Base-by-base conservation (phyloP, 805 yeast genomes). In the Monosporozyma aerobia region DNA sequence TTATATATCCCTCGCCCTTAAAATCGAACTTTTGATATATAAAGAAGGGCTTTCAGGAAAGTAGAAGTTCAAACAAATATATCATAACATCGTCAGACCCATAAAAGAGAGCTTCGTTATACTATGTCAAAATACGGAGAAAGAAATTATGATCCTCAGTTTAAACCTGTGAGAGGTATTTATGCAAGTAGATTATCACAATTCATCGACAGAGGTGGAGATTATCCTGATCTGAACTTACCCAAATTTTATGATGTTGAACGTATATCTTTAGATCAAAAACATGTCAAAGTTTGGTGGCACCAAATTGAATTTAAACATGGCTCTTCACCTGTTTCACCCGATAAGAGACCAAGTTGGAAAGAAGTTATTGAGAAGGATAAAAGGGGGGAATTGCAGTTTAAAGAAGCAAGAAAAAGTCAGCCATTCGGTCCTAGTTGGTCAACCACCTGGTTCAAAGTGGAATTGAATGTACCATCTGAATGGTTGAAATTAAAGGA, bases 381-480 rank as follows among this genome's bases (percentile, higher is more conserved):
- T 48, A 48, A 51, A 27, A 53, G 55, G 3, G 63, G 63, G 25
- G 53, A 61, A 49, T 45, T 65, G 33, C 80, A 52, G 78, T 87
- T 56, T 75, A 71, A 75, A 58, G 71, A 73, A 25, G 84, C 87
- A n/a, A 66, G 69, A 13, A 82, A 81, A 57, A 95, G 94, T 23
- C 83, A 87, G 59, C 70, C 75, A 8, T 89, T 87, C 66, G 97
- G 98, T 0, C 99, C 99, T 3, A 85, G 95, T 13, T 92, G 99
- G 99, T 84, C 92, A 54, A 86, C 98, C 1, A 95, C 89, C 57
- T 92, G 99, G 99, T 89, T 94, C 69, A 78, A 81, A 59, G 71
- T 92, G 22, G 69, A 75, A 13, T 69, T 87, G 53, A 71, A 73
- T n/a, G 72, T 92, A 5, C 96, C 96, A 0, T 58, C 72, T 14